These are phyloP conservation scores for Immersiella caudata DNA, from an alignment of 495 filamentous ascomycete species.

Conservation along the genomic window DNA sequence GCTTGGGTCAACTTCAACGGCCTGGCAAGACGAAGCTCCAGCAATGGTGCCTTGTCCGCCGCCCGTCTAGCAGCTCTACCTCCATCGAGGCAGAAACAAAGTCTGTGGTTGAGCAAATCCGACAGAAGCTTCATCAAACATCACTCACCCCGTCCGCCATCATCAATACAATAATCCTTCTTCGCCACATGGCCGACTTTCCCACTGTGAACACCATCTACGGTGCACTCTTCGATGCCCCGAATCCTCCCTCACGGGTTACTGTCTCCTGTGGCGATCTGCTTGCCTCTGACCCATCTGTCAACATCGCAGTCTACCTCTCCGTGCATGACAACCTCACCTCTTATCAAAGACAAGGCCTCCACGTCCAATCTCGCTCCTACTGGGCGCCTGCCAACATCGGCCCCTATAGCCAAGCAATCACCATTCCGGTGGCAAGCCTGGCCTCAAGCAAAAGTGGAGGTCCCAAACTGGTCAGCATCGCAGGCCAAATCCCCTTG, in stretches of 20 bases:
- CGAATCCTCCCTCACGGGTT: constrained; percentile 83
- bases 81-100: constrained; percentile 42
- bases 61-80: not conserved
- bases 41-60: constrained; percentile 29
- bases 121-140: constrained; percentile 30
- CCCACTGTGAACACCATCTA: constrained; percentile 73
- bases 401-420: constrained; percentile 93
- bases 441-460: not conserved
- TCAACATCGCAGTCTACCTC: constrained; percentile 59
- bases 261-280: constrained; percentile 74
- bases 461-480: constrained; percentile 35
- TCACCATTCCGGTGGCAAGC: constrained; percentile 56
- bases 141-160: constrained; percentile 57
- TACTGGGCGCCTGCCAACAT: constrained; percentile 99
- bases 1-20: not conserved
- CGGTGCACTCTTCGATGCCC: constrained; percentile 64
- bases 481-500: constrained; percentile 92
- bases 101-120: constrained; percentile 41
- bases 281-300: constrained; percentile 46
- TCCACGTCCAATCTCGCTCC: constrained; percentile 90
- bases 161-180: constrained; percentile 71
- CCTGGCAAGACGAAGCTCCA: constrained; percentile 17
- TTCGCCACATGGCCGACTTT: constrained; percentile 82
- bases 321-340: constrained; percentile 34
- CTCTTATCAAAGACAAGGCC: constrained; percentile 50